Conservation (phyloP, 1,139 yeast species). For the Candida albicans region DNA sequence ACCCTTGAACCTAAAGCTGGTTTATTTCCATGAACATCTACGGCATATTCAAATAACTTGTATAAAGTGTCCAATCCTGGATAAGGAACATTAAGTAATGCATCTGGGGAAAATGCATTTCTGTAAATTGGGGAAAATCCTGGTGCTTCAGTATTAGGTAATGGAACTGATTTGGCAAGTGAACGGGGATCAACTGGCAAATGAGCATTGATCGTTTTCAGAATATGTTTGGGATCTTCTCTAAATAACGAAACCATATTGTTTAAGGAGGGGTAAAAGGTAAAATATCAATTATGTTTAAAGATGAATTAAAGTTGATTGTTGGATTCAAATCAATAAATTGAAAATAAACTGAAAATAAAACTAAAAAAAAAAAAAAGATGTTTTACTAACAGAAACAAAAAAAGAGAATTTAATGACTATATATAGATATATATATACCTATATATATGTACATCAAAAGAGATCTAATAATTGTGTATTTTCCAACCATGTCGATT, state of each 20-base stretch:
- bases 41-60: slow-evolving; percentile 47
- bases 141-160: slow-evolving; percentile 46
- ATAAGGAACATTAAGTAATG: slow-evolving; percentile 45
- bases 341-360: no score
- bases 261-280: background rate
- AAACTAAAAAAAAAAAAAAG: no score
- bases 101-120: slow-evolving; percentile 39
- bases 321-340: no score
- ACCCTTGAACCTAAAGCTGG: slow-evolving; percentile 56
- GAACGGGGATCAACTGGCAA: slow-evolving; percentile 12
- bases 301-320: background rate
- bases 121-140: slow-evolving; percentile 60
- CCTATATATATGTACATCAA: no score
- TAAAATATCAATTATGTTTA: background rate
- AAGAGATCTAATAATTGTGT: no score
- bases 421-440: no score
- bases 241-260: slow-evolving; percentile 9
- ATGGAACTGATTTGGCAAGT: slow-evolving; percentile 24
- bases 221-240: slow-evolving; percentile 13
- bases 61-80: slow-evolving; percentile 52
- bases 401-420: no score
- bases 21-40: slow-evolving; percentile 31
- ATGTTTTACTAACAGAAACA: no score
- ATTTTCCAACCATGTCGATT: no score
- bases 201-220: slow-evolving; percentile 5